Evolutionary conservation across 2,329 filamentous ascomycete species (phyloP).

Genomic region (Akanthomyces lecanii): DNA sequence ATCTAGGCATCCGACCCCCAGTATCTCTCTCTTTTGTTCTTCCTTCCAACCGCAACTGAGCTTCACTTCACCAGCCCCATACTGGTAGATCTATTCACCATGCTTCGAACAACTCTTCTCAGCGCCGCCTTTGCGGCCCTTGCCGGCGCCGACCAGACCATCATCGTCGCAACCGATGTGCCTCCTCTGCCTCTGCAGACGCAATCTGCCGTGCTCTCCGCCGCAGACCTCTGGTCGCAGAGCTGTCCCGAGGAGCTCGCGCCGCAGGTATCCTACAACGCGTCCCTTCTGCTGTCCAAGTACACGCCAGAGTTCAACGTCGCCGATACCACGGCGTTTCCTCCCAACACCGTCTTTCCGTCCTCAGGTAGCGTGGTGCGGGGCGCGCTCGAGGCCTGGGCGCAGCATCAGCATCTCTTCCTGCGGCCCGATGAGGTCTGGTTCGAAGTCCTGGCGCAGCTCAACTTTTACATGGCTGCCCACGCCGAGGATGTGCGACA

Average conservation of each 20-base stretch:
- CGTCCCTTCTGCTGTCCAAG: conserved; percentile 29
- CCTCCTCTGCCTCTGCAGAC: conserved; percentile 25
- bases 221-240: conserved; percentile 27
- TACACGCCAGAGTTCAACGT: conserved; percentile 22
- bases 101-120: conserved; percentile 14
- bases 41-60: background rate
- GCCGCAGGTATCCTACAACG: conserved; percentile 21
- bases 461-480: conserved; percentile 46
- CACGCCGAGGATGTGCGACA: conserved; percentile 43
- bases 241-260: conserved; percentile 33
- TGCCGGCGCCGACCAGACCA: conserved; percentile 15
- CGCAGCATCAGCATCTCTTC: conserved; percentile 44
- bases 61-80: background rate
- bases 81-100: background rate
- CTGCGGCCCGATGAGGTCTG: conserved; percentile 52
- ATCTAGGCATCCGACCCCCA: background rate
- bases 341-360: conserved; percentile 24
- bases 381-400: conserved; percentile 45
- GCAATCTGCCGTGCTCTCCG: conserved; percentile 24
- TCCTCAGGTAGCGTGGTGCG: conserved; percentile 40
- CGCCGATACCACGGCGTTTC: conserved; percentile 15
- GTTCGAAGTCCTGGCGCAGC: conserved; percentile 50
- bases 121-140: conserved; percentile 17
- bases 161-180: conserved; percentile 27
- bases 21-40: background rate